Conservation (phyloP, 306 rosid species). For the Begonia masoniana region DNA sequence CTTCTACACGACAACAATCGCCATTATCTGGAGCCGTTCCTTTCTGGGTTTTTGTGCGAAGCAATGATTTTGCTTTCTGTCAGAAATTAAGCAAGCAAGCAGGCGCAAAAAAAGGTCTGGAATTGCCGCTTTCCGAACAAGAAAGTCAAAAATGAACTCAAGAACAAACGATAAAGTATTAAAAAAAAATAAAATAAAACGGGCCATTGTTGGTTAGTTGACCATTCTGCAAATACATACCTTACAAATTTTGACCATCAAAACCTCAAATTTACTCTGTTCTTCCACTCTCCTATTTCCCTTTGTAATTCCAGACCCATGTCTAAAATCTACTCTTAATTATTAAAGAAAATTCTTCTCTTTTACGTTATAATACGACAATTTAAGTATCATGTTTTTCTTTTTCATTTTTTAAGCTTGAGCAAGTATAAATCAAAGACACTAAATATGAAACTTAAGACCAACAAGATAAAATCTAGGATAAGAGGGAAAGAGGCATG, state of each 20-base stretch:
- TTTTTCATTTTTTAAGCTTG: too few species aligned
- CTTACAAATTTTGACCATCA: not conserved
- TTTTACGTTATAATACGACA: too few species aligned
- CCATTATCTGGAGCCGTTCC: not conserved
- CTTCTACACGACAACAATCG: not conserved
- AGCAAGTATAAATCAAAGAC: too few species aligned
- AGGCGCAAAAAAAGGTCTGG: not conserved
- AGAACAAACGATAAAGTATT: not conserved
- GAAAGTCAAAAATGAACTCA: not conserved
- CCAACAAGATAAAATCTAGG: too few species aligned
- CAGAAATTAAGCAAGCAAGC: not conserved
- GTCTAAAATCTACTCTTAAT: too few species aligned
- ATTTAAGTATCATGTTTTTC: too few species aligned
- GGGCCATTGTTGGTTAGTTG: not conserved
- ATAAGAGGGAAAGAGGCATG: too few species aligned
- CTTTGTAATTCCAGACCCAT: not conserved
- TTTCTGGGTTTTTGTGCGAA: not conserved
- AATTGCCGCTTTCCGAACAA: not conserved
- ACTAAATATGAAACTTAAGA: too few species aligned
- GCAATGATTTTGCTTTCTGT: not conserved
- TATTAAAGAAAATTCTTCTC: too few species aligned
- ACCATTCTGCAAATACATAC: too few species aligned
- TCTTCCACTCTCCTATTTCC: not conserved
- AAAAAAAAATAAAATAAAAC: not conserved
- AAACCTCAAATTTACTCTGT: slow-evolving; percentile 11